Evolutionary conservation across 169 alveolate species (phyloP).

Genomic region (Eimeria falciformis): DNA sequence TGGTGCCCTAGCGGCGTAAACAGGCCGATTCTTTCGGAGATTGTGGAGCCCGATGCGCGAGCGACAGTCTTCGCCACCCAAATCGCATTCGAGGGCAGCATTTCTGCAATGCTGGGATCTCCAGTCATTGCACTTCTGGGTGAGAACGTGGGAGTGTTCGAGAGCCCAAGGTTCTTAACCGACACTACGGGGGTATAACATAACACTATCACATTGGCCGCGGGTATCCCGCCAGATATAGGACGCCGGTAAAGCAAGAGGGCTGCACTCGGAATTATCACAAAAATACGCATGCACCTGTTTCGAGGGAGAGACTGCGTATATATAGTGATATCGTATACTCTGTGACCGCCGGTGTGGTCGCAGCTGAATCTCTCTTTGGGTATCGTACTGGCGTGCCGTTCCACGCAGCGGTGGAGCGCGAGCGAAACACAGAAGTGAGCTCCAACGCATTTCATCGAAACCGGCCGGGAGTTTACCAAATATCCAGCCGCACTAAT

Average conservation of each 20-base stretch:
- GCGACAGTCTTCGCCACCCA: slow-evolving; percentile 91
- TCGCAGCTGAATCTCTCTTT: slow-evolving; percentile 75
- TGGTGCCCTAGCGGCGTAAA: slow-evolving; percentile 84
- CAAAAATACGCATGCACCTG: too few species aligned
- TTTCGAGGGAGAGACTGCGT: too few species aligned
- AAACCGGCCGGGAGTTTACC: slow-evolving; percentile 71
- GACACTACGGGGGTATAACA: too few species aligned
- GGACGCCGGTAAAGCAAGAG: too few species aligned
- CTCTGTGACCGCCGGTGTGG: neutral
- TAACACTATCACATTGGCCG: too few species aligned
- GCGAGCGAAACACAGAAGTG: slow-evolving; percentile 74
- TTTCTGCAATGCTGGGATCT: slow-evolving; percentile 77
- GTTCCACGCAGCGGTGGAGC: neutral
- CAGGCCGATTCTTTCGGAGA: slow-evolving; percentile 91
- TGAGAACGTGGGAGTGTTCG: too few species aligned
- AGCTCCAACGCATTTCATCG: slow-evolving; percentile 80
- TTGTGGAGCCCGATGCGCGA: slow-evolving; percentile 89
- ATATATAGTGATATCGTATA: too few species aligned
- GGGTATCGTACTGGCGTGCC: slow-evolving; percentile 66
- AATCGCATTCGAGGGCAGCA: slow-evolving; percentile 78
- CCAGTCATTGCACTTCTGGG: slow-evolving; percentile 80
- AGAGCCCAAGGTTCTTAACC: too few species aligned
- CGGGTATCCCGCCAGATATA: too few species aligned
- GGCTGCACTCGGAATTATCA: too few species aligned
- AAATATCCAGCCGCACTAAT: slow-evolving; percentile 82